phyloP scores from a whole-genome alignment of 352 stramenopile species.

The Elongisporangium undulatum region DNA sequence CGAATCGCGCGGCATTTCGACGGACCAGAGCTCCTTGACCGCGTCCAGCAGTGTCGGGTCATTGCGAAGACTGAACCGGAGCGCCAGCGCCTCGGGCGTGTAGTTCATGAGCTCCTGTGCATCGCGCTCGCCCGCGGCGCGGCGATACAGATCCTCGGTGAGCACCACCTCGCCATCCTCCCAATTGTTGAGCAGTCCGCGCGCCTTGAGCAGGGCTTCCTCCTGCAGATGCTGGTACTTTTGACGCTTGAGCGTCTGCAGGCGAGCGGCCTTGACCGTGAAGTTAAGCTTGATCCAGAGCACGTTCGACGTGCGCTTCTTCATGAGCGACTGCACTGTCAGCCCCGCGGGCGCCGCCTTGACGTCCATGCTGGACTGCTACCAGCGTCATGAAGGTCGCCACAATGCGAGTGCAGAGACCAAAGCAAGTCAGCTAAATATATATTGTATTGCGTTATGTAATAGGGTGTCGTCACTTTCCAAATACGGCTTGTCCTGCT shows the following conservation, averaged over 20 bases:
- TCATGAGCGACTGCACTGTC: background rate
- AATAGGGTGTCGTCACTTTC: background rate
- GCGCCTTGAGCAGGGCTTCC: conserved; percentile 50
- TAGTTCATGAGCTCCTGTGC: conserved; percentile 62
- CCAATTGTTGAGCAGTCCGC: conserved; percentile 62
- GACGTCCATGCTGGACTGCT: background rate
- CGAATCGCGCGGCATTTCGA: conserved; percentile 48
- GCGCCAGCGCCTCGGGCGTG: conserved; percentile 53
- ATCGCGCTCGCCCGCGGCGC: conserved; percentile 35
- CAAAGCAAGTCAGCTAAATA: background rate
- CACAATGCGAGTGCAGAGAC: background rate
- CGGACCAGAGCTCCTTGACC: conserved; percentile 48
- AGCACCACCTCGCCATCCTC: conserved; percentile 54
- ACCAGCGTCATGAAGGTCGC: background rate
- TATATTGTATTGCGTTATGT: background rate
- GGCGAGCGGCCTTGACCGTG: conserved; percentile 52
- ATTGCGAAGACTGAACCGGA: conserved; percentile 66
- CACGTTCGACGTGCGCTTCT: conserved; percentile 33
- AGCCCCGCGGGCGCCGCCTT: background rate
- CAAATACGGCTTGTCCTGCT: background rate
- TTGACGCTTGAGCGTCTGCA: conserved; percentile 59
- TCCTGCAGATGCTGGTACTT: conserved; percentile 78
- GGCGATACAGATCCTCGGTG: conserved; percentile 54
- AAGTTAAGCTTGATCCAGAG: conserved; percentile 78
- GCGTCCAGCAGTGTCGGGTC: conserved; percentile 37